These are phyloP conservation scores for Mallotus repandus DNA, from an alignment of 441 rosid genomes.

Conservation along the genomic window DNA sequence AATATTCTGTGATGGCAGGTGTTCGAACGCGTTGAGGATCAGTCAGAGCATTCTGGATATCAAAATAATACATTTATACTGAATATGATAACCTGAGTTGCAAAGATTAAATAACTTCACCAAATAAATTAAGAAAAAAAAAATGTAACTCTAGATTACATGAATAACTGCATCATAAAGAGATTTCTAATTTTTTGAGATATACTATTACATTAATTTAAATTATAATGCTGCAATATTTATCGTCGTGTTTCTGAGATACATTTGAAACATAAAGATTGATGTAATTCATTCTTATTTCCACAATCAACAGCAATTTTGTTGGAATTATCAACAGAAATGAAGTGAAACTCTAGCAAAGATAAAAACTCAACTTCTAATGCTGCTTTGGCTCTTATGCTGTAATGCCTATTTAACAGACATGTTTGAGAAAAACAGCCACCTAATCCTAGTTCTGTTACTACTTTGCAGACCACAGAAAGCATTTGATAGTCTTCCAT, in stretches of 20 bases:
- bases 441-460: neutral
- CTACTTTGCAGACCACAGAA: neutral
- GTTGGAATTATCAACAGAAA: neutral
- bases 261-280: neutral
- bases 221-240: neutral
- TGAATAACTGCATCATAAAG: neutral
- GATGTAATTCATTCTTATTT: neutral
- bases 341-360: neutral
- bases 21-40: slow-evolving; percentile 89
- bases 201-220: too few relatives aligned
- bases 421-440: neutral
- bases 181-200: neutral
- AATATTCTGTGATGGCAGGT: slow-evolving; percentile 83
- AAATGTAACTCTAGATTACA: neutral
- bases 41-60: slow-evolving; percentile 76
- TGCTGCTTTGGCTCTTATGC: neutral
- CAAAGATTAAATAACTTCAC: slow-evolving; percentile 8
- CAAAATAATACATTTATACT: slow-evolving; percentile 16
- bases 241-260: neutral
- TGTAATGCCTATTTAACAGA: neutral
- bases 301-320: neutral
- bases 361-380: neutral
- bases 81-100: slow-evolving; percentile 8
- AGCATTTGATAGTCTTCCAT: neutral
- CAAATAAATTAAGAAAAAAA: neutral